phyloP scores from a whole-genome alignment of 1,139 yeast species.

The Groenewaldozyma sp. region DNA sequence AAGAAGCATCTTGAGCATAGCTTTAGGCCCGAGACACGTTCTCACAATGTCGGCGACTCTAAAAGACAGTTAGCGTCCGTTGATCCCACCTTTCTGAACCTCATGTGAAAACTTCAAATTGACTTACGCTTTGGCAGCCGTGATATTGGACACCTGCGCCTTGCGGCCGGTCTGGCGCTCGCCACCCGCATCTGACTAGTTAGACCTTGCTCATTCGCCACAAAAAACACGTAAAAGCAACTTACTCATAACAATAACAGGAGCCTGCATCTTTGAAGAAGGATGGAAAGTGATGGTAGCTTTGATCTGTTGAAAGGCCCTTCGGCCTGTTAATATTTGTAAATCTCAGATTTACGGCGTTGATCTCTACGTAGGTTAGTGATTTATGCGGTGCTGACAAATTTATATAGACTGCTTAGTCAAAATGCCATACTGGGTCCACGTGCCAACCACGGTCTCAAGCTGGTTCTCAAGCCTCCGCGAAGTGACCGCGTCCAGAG shows the following conservation, averaged over 20 bases:
- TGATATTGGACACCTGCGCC: constrained; percentile 93
- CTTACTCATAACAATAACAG: constrained; percentile 53
- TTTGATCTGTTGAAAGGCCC: no score
- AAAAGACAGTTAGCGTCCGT: background rate
- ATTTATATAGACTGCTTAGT: background rate
- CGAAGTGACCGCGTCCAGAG: background rate
- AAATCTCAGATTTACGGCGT: no score
- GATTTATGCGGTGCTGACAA: constrained; percentile 7
- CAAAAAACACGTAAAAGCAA: constrained; percentile 7
- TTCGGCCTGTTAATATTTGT: no score
- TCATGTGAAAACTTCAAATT: background rate
- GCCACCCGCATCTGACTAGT: constrained; percentile 67
- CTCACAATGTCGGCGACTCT: constrained; percentile 87
- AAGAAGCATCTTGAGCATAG: constrained; percentile 94
- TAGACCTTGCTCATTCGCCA: no score
- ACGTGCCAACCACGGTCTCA: background rate
- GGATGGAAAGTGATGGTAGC: no score
- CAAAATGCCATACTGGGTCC: background rate
- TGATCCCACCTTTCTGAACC: constrained; percentile 1
- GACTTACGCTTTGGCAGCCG: constrained; percentile 87
- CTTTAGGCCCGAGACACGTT: constrained; percentile 98
- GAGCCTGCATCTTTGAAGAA: constrained; percentile 50
- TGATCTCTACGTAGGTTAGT: background rate
- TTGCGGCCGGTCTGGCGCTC: constrained; percentile 96
- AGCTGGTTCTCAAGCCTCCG: background rate